These are phyloP conservation scores for Oryza coarctata DNA, from an alignment of 176 grass and related monocot species.

Conservation along the genomic window DNA sequence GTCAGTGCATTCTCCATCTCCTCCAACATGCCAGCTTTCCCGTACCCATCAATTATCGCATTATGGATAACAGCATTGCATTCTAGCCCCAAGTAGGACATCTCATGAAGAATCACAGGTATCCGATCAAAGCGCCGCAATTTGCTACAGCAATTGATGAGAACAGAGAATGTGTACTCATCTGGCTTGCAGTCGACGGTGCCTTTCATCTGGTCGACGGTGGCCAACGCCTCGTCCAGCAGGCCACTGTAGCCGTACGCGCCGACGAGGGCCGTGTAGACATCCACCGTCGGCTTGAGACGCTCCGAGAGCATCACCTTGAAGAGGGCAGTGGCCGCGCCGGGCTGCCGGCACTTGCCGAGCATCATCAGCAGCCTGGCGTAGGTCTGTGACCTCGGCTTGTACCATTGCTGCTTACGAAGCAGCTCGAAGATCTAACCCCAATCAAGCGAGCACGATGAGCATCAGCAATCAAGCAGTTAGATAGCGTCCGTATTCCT, in stretches of 20 bases:
- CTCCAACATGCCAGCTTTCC: conserved; percentile 61
- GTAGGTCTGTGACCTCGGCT: conserved; percentile 80
- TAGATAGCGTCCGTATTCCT: background rate
- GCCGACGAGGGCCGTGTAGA: conserved; percentile 75
- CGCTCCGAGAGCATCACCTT: conserved; percentile 64
- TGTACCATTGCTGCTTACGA: conserved; percentile 81
- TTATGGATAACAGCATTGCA: conserved; percentile 77
- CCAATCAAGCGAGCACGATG: background rate
- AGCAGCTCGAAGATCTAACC: conserved; percentile 77
- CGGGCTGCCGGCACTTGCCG: conserved; percentile 73
- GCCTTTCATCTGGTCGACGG: conserved; percentile 76
- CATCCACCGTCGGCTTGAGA: conserved; percentile 56
- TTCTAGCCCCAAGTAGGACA: conserved; percentile 65
- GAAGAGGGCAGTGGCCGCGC: conserved; percentile 58
- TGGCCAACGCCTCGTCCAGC: conserved; percentile 58
- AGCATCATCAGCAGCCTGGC: conserved; percentile 75
- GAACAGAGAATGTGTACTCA: conserved; percentile 61
- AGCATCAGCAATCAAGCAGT: background rate
- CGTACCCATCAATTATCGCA: conserved; percentile 74
- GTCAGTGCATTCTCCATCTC: conserved; percentile 65
- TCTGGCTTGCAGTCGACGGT: conserved; percentile 61
- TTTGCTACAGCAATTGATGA: conserved; percentile 68
- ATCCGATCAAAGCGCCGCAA: conserved; percentile 53
- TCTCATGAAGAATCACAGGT: conserved; percentile 58
- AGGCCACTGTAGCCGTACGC: conserved; percentile 68